Base-by-base conservation (phyloP, 768 basidiomycete genomes). In the Strobilomyces echinocephalus region DNA sequence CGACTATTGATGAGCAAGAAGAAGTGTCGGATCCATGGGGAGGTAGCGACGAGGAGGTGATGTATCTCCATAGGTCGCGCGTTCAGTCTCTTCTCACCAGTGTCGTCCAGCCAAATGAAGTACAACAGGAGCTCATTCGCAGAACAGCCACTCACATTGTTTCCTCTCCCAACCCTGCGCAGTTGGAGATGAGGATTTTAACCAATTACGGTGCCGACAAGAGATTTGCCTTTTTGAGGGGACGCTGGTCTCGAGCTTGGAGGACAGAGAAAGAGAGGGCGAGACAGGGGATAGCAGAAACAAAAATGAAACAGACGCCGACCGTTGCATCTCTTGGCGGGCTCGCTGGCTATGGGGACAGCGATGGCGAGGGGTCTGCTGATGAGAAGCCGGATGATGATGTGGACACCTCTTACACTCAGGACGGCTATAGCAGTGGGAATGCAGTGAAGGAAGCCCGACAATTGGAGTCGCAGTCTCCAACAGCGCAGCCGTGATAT, bases 141-240 rank as follows among this genome's bases (percentile, higher is more conserved):
- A 80, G 85, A 49, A 95, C 92, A 0, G 88, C 88, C 0, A 58
- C 65, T 12, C 88, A 91, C 55, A 69, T 95, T 31, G 63, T 78
- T 24, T 70, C 81, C 8, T 87, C 91, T 1, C 82, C 85, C 2
- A 92, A 94, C 61, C 80, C 89, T 15, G 81, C 84, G 0, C 84
- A 92, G 57, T 76, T 95, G 21, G 91, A 94, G 67, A 84, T 93
- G 78, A 81, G 92, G 7, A 93, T 97, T 60, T 74, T 95, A 15
- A 85, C 93, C 10, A 92, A 95, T 60, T 81, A 95, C 62, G 87
- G 90, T 0, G 72, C 75, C 12, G 91, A 95, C 65, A 72, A 74
- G 42, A 79, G 88, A 7, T 95, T 97, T 63, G 81, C 85, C 1
- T 95, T 95, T 67, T 68, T 95, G 42, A 78, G 83, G 33, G 92